These are phyloP conservation scores for Sporisorium scitamineum DNA, from an alignment of 1,284 basidiomycete genomes.

Conservation along the genomic window DNA sequence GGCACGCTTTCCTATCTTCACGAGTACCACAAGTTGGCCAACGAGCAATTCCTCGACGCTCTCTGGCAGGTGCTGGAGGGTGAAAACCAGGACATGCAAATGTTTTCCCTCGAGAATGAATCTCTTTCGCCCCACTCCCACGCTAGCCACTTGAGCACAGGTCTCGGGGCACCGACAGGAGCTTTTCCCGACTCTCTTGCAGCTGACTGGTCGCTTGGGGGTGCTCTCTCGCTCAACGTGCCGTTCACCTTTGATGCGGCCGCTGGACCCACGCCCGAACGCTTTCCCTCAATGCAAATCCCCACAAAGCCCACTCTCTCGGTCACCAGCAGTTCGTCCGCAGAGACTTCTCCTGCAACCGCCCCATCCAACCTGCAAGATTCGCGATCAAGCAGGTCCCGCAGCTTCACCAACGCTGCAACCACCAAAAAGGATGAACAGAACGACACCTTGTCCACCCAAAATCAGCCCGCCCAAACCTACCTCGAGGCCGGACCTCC, in stretches of 20 bases:
- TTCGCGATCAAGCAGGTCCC: conserved; percentile 10
- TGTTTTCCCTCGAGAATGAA: conserved; percentile 52
- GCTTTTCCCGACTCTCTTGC: conserved; percentile 35
- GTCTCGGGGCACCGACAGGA: conserved; percentile 20
- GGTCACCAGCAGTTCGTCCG: conserved; percentile 40
- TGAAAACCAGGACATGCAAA: conserved; percentile 51
- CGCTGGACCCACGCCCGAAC: conserved; percentile 28
- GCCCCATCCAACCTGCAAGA: conserved; percentile 4
- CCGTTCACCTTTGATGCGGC: conserved; percentile 49
- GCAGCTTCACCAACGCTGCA: conserved; percentile 14
- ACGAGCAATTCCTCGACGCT: conserved; percentile 53
- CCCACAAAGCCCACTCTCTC: conserved; percentile 30
- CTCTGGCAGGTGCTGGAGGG: conserved; percentile 53
- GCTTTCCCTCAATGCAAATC: conserved; percentile 37
- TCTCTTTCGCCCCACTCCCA: conserved; percentile 39
- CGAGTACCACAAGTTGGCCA: conserved; percentile 54
- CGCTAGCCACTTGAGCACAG: conserved; percentile 30
- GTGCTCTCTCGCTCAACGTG: conserved; percentile 45
- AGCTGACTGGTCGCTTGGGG: conserved; percentile 41
- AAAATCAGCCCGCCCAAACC: conserved; percentile 30
- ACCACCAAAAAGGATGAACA: conserved; percentile 12
- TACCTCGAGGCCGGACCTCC: conserved; percentile 36
- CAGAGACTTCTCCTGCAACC: conserved; percentile 41
- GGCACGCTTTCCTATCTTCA: conserved; percentile 53
- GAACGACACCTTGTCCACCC: background rate